Conservation (phyloP, 257 asterid species). For the Cinchona pubescens region DNA sequence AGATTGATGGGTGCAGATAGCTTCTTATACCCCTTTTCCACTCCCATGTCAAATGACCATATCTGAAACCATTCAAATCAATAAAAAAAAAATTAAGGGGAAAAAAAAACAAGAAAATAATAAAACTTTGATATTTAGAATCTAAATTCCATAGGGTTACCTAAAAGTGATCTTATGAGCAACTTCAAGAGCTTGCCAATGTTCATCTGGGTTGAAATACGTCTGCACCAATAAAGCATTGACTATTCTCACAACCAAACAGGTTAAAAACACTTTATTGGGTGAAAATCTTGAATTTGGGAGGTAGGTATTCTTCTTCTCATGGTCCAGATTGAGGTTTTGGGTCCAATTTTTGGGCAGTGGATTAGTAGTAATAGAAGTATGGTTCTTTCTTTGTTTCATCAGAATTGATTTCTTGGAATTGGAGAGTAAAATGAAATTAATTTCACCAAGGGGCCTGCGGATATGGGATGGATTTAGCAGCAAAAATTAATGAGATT, state of each 20-base stretch:
- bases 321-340: slow-evolving; percentile 1
- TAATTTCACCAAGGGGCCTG: neutral
- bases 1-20: slow-evolving; percentile 81
- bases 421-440: neutral
- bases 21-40: slow-evolving; percentile 89
- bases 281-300: slow-evolving; percentile 15
- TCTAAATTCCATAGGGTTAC: slow-evolving; percentile 22
- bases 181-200: slow-evolving; percentile 91
- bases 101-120: slow-evolving; percentile 3
- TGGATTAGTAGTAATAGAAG: slow-evolving; percentile 1
- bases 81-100: neutral
- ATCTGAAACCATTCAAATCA: slow-evolving; percentile 36
- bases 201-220: slow-evolving; percentile 96
- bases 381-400: slow-evolving; percentile 47
- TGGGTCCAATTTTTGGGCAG: neutral
- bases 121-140: neutral
- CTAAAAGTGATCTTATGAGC: slow-evolving; percentile 75
- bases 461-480: neutral
- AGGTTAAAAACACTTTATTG: slow-evolving; percentile 40
- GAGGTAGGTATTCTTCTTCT: slow-evolving; percentile 11
- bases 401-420: neutral
- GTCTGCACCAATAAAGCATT: slow-evolving; percentile 79
- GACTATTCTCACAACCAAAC: slow-evolving; percentile 39
- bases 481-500: neutral
- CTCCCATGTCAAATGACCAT: slow-evolving; percentile 84